Evolutionary conservation across 2,329 filamentous ascomycete species (phyloP), one percentile per base, ranked within the genome.

Genomic region (Pseudopyricularia cyperi): DNA sequence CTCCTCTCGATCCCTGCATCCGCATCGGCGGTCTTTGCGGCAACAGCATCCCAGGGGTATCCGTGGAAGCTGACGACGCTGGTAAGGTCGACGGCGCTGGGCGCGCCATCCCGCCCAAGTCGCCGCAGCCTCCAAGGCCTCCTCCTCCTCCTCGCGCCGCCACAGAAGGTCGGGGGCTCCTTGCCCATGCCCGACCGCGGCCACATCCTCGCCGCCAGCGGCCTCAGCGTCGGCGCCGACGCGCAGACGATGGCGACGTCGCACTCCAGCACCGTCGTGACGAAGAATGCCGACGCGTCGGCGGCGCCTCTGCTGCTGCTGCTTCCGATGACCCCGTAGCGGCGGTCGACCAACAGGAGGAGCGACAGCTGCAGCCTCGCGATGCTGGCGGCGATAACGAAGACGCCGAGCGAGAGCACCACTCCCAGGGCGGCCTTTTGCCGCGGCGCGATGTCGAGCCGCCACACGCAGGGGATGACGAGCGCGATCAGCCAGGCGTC

Each of bases 321-420:
- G n/a, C n/a, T n/a, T n/a, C n/a, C n/a, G n/a, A n/a, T n/a, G 11
- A 19, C 19, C 22, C 39, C 37, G 6, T 44, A 33, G 8, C 55
- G 52, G 15, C 54, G 56, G 22, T 52, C 49, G 44, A 58, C 54
- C 30, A 48, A 35, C 1, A 58, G 59, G 12, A 55, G 59, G 24
- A 66, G 55, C 22, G 57, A 61, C 7, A 67, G 57, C 55, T 65
- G 54, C 54, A 62, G 37, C 1, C 67, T 62, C 14, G 67, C 60
- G 46, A 68, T 57, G 35, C 66, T 63, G 15, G 67, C 64, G 5
- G 60, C 64, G 6, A 70, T 57, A 12, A 66, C 65, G 48, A 74
- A 69, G 15, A 68, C 56, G 28, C 73, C 68, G 14, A 76, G 61
- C 11, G 65, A 68, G 50, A 77, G 65, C 60, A 77, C 71, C 17